A percentile compares a stretch with the other conserved stretches of the same genome.
Conservation (phyloP, 2,329 filamentous ascomycete genomes). For the Fusarium chaquense region DNA sequence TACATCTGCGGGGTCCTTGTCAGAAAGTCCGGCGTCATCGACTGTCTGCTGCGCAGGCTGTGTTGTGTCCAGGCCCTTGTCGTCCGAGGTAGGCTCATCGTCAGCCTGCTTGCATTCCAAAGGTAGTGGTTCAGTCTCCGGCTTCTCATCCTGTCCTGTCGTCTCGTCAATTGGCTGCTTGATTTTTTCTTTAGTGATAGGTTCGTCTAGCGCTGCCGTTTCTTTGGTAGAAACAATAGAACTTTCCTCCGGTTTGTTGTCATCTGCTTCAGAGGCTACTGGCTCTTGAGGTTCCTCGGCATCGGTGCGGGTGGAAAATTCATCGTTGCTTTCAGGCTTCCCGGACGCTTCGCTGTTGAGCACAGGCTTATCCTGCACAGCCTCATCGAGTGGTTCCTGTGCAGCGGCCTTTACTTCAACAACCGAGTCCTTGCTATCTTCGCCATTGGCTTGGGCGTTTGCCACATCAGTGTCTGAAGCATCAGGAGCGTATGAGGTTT, state of each 20-base stretch:
- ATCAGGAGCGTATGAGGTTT: conserved; percentile 6
- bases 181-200: conserved; percentile 5
- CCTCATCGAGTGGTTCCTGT: conserved; percentile 14
- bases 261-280: background rate
- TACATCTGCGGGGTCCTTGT: conserved; percentile 11
- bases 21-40: background rate
- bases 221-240: conserved; percentile 11
- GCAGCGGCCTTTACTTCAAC: conserved; percentile 2
- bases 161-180: conserved; percentile 10
- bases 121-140: background rate
- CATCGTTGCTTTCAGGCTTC: conserved; percentile 19
- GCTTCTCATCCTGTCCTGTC: background rate
- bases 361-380: conserved; percentile 1
- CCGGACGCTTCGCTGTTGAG: conserved; percentile 5
- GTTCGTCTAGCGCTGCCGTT: conserved; percentile 1
- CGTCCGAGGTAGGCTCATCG: conserved; percentile 5
- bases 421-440: conserved; percentile 9
- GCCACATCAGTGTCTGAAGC: conserved; percentile 12
- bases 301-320: background rate
- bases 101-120: background rate
- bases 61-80: background rate
- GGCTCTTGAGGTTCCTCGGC: conserved; percentile 15
- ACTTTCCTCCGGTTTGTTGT: conserved; percentile 17
- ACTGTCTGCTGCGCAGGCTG: conserved; percentile 3
- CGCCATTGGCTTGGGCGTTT: conserved; percentile 16